phyloP scores from a whole-genome alignment of 441 rosid species.

The Jatropha multifida region DNA sequence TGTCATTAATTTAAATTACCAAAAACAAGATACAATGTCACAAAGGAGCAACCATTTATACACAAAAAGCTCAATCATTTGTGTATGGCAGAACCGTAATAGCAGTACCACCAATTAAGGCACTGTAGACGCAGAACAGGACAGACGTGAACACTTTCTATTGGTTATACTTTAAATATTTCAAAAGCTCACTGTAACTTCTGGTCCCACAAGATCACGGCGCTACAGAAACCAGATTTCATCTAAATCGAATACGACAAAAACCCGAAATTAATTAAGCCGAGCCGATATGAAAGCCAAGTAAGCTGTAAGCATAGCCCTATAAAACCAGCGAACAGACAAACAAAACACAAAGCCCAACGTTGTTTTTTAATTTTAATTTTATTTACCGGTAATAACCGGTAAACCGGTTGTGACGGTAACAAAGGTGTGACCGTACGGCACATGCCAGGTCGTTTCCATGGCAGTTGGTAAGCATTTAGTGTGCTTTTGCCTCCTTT shows the following conservation, averaged over 20 bases:
- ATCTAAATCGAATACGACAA: slow-evolving; percentile 10
- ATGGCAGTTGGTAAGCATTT: slow-evolving; percentile 74
- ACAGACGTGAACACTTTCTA: slow-evolving; percentile 7
- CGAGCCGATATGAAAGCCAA: not conserved
- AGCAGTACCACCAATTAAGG: slow-evolving; percentile 9
- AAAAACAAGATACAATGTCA: no score
- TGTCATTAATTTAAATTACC: no score
- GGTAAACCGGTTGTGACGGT: slow-evolving; percentile 35
- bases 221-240: slow-evolving; percentile 13
- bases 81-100: not conserved
- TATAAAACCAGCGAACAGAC: not conserved
- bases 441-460: slow-evolving; percentile 48
- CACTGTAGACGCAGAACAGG: not conserved
- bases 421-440: slow-evolving; percentile 36
- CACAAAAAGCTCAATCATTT: not conserved
- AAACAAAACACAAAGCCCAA: slow-evolving; percentile 5
- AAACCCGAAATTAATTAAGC: not conserved
- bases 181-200: not conserved
- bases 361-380: not conserved
- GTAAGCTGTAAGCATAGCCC: not conserved
- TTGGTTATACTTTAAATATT: not conserved
- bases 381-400: not conserved
- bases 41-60: not conserved
- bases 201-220: slow-evolving; percentile 28
- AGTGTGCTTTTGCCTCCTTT: slow-evolving; percentile 30